These are phyloP conservation scores for Penicillium cosmopolitanum DNA, from an alignment of 495 filamentous ascomycete genomes.

Conservation along the genomic window DNA sequence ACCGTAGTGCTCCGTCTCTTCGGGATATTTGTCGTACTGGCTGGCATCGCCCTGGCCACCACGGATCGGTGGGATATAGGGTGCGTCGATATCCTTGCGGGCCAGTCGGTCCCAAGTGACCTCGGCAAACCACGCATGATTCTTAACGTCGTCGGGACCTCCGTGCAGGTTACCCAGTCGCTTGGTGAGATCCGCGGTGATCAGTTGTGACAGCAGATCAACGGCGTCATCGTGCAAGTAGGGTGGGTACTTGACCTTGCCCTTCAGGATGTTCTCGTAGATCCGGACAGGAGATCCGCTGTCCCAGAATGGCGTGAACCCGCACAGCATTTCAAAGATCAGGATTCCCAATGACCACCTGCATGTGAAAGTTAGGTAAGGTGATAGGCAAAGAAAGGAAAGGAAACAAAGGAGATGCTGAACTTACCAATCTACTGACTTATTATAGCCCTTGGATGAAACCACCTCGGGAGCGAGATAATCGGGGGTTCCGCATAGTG, in stretches of 20 bases:
- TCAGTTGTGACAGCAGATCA: constrained; percentile 86
- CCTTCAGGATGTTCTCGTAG: constrained; percentile 96
- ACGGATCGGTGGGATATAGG: constrained; percentile 95
- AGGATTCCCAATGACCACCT: constrained; percentile 99
- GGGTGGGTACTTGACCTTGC: constrained; percentile 90
- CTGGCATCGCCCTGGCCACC: constrained; percentile 93
- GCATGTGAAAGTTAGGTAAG: constrained; percentile 8
- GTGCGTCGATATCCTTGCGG: constrained; percentile 96
- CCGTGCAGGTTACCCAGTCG: constrained; percentile 91
- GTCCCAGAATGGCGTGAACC: constrained; percentile 99
- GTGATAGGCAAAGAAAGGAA: neutral
- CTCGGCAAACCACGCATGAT: constrained; percentile 93
- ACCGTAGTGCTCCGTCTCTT: constrained; percentile 93
- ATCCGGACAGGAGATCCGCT: constrained; percentile 97
- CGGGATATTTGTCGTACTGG: constrained; percentile 97
- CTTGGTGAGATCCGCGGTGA: constrained; percentile 94
- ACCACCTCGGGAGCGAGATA: constrained; percentile 98
- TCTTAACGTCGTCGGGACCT: constrained; percentile 92
- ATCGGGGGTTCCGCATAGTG: constrained; percentile 96
- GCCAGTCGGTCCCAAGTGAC: constrained; percentile 95
- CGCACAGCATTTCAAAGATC: constrained; percentile 99
- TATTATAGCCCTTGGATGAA: constrained; percentile 97
- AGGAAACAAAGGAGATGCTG: neutral
- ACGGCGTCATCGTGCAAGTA: constrained; percentile 95
- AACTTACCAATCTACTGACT: constrained; percentile 95